phyloP scores from a whole-genome alignment of 805 yeast genomes.

The Saccharomyces eubayanus region DNA sequence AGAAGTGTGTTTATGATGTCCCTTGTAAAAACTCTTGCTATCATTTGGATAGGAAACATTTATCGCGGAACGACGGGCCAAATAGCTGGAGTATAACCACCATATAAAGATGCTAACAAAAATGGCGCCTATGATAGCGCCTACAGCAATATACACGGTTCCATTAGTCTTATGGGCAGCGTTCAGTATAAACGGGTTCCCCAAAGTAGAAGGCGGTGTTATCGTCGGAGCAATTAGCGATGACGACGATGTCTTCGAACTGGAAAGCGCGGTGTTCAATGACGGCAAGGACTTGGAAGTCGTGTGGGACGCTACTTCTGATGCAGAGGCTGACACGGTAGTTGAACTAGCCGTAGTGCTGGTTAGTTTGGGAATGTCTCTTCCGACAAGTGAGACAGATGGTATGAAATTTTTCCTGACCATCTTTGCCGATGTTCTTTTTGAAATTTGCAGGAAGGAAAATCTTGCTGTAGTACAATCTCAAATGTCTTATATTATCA shows the following conservation, averaged over 20 bases:
- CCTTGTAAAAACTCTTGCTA: background rate
- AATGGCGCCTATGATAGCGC: conserved; percentile 55
- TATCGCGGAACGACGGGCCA: conserved; percentile 47
- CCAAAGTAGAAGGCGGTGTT: conserved; percentile 44
- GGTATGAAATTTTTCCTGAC: background rate
- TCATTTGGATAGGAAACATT: conserved; percentile 7
- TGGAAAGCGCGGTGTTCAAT: background rate
- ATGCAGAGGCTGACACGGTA: background rate
- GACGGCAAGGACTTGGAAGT: background rate
- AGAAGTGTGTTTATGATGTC: background rate
- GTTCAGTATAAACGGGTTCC: conserved; percentile 57
- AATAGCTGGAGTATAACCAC: conserved; percentile 41
- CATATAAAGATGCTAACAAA: conserved; percentile 44
- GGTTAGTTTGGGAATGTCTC: conserved; percentile 19
- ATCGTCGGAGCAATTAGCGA: conserved; percentile 27
- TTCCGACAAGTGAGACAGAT: conserved; percentile 20
- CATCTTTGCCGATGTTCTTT: background rate
- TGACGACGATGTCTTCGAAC: conserved; percentile 4
- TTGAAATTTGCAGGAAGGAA: background rate
- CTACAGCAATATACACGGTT: conserved; percentile 77
- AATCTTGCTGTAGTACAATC: background rate
- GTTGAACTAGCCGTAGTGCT: conserved; percentile 5
- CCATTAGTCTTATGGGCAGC: conserved; percentile 51
- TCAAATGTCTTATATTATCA: background rate
- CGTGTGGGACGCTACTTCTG: background rate